Base-by-base conservation (phyloP, 176 grass and related monocot species). In the Bromus sterilis region DNA sequence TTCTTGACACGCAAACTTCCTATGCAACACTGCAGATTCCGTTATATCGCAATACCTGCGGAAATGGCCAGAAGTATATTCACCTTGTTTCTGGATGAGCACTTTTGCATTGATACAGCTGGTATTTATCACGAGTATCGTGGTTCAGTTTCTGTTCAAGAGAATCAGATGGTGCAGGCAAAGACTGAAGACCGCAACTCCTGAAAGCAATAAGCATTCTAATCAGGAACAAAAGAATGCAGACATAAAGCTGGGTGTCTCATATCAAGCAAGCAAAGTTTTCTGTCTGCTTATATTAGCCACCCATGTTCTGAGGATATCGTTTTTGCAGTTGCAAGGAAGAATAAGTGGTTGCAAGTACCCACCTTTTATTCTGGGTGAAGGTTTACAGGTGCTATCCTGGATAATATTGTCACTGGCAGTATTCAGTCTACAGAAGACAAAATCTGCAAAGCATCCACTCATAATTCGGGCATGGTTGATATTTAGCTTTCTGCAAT, bases 401-500 rank as follows among this genome's bases (percentile, higher is more conserved):
- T 99, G 93, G 93, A 61, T 86, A 80, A 53, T 99, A 85, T 61
- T 99, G 78, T 88, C 82, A 72, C 24, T 85, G 42, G 28, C 56
- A 71, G 83, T 86, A 84, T 84, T 93, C 80, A 80, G 57, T 64
- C 86, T 99, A 70, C 85, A 86, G 43, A 86, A 88, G 82, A 62
- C 78, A 73, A 93, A 87, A 88, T 86, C 84, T n/a, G 39, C 41
- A 77, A 87, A 90, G 70, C 53, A 91, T 86, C 93, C 91, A 36
- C 28, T 66, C 79, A 75, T 89, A 80, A 80, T 91, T 59, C 88
- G 96, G 81, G 49, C 76, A 56, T 99, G 96, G 96, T 95, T 83
- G 91, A 82, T 87, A 82, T 91, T 88, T 61, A 88, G 39, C 62
- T 99, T 95, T 88, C 68, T 95, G 66, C 93, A 91, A 48, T 91